Base-by-base conservation (phyloP, 2,329 filamentous ascomycete species). In the Elsinoe perseae region DNA sequence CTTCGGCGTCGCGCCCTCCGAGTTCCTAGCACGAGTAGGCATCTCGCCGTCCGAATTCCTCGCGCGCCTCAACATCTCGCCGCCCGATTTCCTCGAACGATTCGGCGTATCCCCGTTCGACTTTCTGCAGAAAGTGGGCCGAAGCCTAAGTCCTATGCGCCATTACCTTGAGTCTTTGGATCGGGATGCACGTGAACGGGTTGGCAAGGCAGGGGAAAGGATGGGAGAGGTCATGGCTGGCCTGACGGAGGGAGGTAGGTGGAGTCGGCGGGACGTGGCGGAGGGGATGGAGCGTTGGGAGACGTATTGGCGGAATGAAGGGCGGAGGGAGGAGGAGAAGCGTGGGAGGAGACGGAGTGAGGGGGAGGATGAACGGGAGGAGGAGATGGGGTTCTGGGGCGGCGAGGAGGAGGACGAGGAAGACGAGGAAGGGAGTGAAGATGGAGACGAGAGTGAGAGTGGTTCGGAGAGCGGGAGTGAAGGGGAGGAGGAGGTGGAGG, bases 121-220 rank as follows among this genome's bases (percentile, higher is more conserved):
- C 40, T 73, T 77, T 59, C 63, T 77, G 6, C 72, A 75, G 50
- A 69, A 74, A 0, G 69, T 77, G 21, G 72, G 70, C 5, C 66
- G 73, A 43, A 73, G 72, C 30, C 60, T 77, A 0, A 69, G 69
- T 1, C 75, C 75, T 4, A 73, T 77, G 61, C 64, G 74, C 12
- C 74, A 74, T 54, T 76, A 77, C 44, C 60, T 76, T 6, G 62
- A 66, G 16, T 56, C 54, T 8, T 43, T 60, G 1, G 59, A 60
- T 25, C 23, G 18, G 2, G 36, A 57, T 25, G 55, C 52, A 14
- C 9, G 55, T 21, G 42, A 54, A 10, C 32, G 38, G 18, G 40
- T 32, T 21, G 42, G 42, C 14, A 46, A 58, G 23, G 62, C 62
- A 18, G 58, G 62, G 7, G 68, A 70, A 43, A 59, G 68, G 42